phyloP scores from a whole-genome alignment of 2,329 filamentous ascomycete species.

The Berkeleyomyces rouxiae region DNA sequence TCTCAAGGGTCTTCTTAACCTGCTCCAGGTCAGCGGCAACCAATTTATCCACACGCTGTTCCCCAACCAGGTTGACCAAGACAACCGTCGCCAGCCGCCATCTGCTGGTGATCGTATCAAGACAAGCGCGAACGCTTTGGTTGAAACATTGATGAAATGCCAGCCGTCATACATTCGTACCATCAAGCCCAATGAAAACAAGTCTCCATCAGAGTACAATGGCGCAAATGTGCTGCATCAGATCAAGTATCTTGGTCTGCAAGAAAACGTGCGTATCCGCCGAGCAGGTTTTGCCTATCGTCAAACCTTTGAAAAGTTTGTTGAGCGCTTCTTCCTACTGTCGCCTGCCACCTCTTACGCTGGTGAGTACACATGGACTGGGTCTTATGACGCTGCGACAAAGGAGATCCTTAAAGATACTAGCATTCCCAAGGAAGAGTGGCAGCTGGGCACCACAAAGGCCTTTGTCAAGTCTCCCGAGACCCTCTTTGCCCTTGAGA shows the following conservation, averaged over 20 bases:
- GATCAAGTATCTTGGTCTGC: constrained; percentile 96
- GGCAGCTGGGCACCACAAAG: constrained; percentile 92
- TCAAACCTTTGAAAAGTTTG: constrained; percentile 95
- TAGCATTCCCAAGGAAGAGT: constrained; percentile 86
- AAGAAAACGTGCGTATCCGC: constrained; percentile 95
- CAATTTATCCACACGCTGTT: constrained; percentile 76
- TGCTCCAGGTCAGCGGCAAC: constrained; percentile 73
- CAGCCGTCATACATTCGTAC: constrained; percentile 96
- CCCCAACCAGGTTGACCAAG: constrained; percentile 83
- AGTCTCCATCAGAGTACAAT: constrained; percentile 87
- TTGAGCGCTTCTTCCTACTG: constrained; percentile 88
- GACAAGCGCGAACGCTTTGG: constrained; percentile 81
- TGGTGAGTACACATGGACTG: constrained; percentile 91
- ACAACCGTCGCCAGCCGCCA: constrained; percentile 85
- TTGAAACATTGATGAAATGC: constrained; percentile 91
- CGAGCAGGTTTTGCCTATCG: constrained; percentile 93
- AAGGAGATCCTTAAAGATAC: constrained; percentile 92
- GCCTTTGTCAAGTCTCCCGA: constrained; percentile 97
- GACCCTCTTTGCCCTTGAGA: constrained; percentile 88
- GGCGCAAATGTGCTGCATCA: constrained; percentile 86
- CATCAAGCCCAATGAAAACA: constrained; percentile 99
- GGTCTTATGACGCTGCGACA: constrained; percentile 71
- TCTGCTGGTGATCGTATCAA: constrained; percentile 96
- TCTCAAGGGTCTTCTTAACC: constrained; percentile 77
- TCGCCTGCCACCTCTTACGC: constrained; percentile 92